Percentiles rank a stretch among this genome's conserved stretches.
phyloP scores from a whole-genome alignment of 2,329 filamentous ascomycete species.

The Nigrospora osmanthi region DNA sequence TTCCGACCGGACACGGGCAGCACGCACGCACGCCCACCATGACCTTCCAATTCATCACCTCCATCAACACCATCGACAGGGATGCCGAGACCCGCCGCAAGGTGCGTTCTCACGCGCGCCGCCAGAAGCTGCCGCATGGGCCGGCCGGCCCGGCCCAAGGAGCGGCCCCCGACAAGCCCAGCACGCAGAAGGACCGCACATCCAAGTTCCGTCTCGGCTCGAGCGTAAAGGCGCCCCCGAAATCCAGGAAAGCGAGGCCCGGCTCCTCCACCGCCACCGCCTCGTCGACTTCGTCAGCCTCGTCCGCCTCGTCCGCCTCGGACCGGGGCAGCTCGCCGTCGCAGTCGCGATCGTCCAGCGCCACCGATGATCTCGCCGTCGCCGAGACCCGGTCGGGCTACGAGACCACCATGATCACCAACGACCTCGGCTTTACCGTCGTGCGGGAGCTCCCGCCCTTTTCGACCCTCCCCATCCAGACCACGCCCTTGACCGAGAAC shows the following conservation, averaged over 20 bases:
- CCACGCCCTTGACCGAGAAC: slow-evolving; percentile 22
- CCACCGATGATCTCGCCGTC: neutral
- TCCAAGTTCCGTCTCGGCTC: slow-evolving; percentile 20
- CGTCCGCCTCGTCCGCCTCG: neutral
- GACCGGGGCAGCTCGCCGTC: neutral
- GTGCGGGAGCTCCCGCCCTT: slow-evolving; percentile 21
- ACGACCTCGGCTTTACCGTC: slow-evolving; percentile 20
- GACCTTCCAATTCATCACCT: slow-evolving; percentile 25
- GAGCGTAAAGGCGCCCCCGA: slow-evolving; percentile 8
- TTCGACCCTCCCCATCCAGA: slow-evolving; percentile 21
- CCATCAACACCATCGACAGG: slow-evolving; percentile 23
- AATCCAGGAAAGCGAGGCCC: slow-evolving; percentile 1
- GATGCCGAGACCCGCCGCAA: slow-evolving; percentile 25
- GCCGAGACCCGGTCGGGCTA: neutral
- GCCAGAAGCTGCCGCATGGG: slow-evolving; percentile 21
- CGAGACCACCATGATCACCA: slow-evolving; percentile 16
- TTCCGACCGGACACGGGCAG: neutral
- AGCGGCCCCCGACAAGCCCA: slow-evolving; percentile 11
- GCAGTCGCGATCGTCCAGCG: neutral
- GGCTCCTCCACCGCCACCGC: neutral
- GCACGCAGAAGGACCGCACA: slow-evolving; percentile 21
- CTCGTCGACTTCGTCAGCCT: neutral
- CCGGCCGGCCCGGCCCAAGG: slow-evolving; percentile 10
- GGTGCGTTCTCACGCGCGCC: slow-evolving; percentile 23
- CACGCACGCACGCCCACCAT: slow-evolving; percentile 4